Evolutionary conservation across 2,329 filamentous ascomycete genomes (phyloP).

Genomic region (Fusarium hainanense): DNA sequence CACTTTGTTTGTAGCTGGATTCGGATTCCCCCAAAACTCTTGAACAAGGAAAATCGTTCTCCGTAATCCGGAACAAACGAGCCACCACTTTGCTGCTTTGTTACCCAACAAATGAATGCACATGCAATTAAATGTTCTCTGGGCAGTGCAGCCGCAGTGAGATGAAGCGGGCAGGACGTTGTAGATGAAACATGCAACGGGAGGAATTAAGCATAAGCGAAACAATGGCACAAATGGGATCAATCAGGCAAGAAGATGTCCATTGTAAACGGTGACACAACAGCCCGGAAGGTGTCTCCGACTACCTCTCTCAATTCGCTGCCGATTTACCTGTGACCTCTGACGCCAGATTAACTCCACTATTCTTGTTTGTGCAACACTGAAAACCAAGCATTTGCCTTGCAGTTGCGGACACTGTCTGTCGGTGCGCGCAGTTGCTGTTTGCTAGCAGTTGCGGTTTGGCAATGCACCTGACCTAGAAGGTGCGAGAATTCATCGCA

Average conservation of each 20-base stretch:
- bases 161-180: neutral
- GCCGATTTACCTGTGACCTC: accelerated
- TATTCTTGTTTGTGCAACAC: neutral
- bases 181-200: neutral
- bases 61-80: accelerated
- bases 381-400: neutral
- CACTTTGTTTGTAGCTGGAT: neutral
- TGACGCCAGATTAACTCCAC: accelerated
- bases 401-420: neutral
- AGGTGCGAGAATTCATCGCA: neutral
- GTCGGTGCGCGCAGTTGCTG: neutral
- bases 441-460: neutral
- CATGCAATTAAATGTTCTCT: no score
- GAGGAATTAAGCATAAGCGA: neutral
- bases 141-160: no score
- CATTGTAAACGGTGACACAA: neutral
- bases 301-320: neutral
- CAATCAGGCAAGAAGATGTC: neutral
- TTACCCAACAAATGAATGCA: accelerated
- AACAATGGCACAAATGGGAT: neutral
- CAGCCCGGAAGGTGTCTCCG: neutral
- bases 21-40: accelerated
- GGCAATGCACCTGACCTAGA: neutral
- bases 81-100: neutral
- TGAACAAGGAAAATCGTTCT: neutral